Evolutionary conservation across 1,284 basidiomycete species (phyloP), one percentile per base, ranked within the genome.

Genomic region (Ustilago tritici): DNA sequence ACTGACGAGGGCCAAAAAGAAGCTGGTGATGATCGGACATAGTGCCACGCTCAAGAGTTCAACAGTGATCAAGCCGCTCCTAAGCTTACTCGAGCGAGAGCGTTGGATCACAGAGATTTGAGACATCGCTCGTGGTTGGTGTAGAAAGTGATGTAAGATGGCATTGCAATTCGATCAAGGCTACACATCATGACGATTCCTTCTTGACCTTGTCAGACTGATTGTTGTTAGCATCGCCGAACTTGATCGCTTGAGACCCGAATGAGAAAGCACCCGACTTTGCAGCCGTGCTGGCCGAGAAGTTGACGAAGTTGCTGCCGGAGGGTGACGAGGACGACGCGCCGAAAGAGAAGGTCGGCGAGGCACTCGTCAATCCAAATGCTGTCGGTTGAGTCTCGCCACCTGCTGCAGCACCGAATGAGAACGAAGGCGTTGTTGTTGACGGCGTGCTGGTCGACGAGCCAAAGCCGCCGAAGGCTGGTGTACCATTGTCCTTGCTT

Each of bases 1-100:
- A 10, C 59, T 84, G n/a, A 85, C 82, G 3, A 63, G 84, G 3
- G 81, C 82, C 6, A 61, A 70, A 81, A 95, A 92, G 89, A 95
- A 84, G 61, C 61, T 85, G 5, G 41, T 84, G 38, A 50, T 85
- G 43, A 36, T 84, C 4, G 84, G 83, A 10, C 76, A 74, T 47
- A 31, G 31, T 2, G 12, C 40, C 3, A 85, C 84, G 0, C 57
- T 85, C 49, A n/a, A 46, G 8, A 49, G 47, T 2, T 65, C 69
- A 1, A 7, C 5, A 1, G 58, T 64, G 0, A 31, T 76, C 4
- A 49, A 32, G 9, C 65, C 61, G 19, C 50, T 76, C 6, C 5
- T 71, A 19, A 14, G 15, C 32, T 32, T 66, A 36, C n/a, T 61
- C 14, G 12, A 15, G 15, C 9, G 19, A 1, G n/a, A 52, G 14